These are phyloP conservation scores for Fusarium acutatum DNA, from an alignment of 2,329 filamentous ascomycete species.

Conservation along the genomic window DNA sequence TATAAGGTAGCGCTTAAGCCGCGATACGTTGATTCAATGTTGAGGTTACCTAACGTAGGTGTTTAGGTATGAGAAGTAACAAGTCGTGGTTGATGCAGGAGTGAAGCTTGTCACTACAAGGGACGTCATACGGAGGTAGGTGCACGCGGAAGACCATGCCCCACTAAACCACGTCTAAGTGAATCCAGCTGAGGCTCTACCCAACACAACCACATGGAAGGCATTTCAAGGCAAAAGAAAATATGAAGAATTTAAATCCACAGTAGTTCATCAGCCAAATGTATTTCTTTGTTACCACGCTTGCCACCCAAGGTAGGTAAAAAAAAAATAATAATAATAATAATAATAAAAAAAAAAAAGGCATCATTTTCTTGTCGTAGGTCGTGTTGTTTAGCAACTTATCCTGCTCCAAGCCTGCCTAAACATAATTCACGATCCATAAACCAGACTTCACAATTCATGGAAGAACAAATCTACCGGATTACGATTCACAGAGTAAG, in stretches of 20 bases:
- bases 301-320: not conserved
- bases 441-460: not conserved
- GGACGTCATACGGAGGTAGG: constrained; percentile 26
- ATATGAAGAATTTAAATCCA: not conserved
- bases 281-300: not conserved
- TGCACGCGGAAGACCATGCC: constrained; percentile 15
- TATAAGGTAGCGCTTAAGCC: not conserved
- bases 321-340: too few species aligned
- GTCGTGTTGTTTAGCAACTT: not conserved
- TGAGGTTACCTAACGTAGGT: not conserved
- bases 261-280: not conserved
- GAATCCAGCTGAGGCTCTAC: not conserved
- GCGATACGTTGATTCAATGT: not conserved
- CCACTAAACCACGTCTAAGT: not conserved
- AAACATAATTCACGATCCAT: not conserved
- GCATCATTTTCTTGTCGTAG: too few species aligned
- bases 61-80: not conserved
- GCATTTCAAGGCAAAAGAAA: not conserved
- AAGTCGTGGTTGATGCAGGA: not conserved
- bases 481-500: not conserved
- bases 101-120: constrained; percentile 5
- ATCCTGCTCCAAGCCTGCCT: not conserved
- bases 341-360: too few species aligned
- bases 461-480: not conserved
- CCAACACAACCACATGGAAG: not conserved